Base-by-base conservation (phyloP, 306 rosid genomes). In the Rosa rugosa region DNA sequence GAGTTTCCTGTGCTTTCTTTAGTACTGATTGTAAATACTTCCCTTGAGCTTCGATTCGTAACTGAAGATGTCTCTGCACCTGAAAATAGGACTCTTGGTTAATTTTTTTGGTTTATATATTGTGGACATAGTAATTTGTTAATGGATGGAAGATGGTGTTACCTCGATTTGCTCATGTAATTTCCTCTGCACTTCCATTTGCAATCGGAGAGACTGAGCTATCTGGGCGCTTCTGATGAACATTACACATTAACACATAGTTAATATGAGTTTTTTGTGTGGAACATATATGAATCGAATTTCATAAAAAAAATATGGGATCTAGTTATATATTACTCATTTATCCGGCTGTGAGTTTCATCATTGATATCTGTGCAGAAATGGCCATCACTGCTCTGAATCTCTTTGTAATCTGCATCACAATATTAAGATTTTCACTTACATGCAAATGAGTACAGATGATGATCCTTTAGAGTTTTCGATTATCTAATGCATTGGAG, bases 1-100 rank as follows among this genome's bases (percentile, higher is more conserved):
- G 92, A 71, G 96, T 90, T 77, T 93, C 94, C 47, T 89, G 94
- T 44, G 99, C 99, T 63, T 93, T 96, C 75, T 56, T 84, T 10
- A 96, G 73, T 31, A 96, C 97, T 46, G 92, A 87, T n/a, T 96
- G 97, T 73, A 96, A 86, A 71, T 96, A 96, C 81, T 89, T 91
- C 75, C 97, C 98, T 85, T 96, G 98, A 49, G 99, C 97, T 90
- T 96, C 98, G 2, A 96, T 96, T 78, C 94, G 74, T 72, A 91
- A 85, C 84, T 96, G 96, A 80, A 96, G 86, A 87, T 88, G 98
- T 57, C 90, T 91, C 80, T 93, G 97, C 64, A 96, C 98, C 98
- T 92, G 87, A 73, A 81, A 78, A 49, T 31, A 72, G 22, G 60
- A 68, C 27, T 60, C 63, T 36, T 22, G 14, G 65, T 13, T 31